A percentile compares a stretch with the other conserved stretches of the same genome.
Evolutionary conservation across 129 eudicot genomes (phyloP).

Genomic region (Daucus carota): DNA sequence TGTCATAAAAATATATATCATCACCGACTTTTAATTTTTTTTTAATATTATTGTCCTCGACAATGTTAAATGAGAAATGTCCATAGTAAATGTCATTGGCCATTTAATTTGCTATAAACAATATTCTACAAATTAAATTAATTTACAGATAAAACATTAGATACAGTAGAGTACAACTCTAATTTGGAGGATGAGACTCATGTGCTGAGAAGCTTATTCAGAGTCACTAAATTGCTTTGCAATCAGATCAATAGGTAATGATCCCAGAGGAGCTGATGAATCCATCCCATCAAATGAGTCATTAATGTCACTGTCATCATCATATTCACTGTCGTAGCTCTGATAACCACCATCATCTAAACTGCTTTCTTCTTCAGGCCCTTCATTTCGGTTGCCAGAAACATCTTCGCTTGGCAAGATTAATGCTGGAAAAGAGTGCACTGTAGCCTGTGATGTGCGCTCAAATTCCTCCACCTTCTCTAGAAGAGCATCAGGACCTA

Average conservation of each 20-base stretch:
- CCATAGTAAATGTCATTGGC: background rate
- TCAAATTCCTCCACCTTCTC: conserved; percentile 75
- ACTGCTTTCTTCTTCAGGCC: conserved; percentile 20
- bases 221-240: conserved; percentile 39
- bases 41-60: no score
- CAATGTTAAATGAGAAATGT: no score
- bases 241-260: conserved; percentile 63
- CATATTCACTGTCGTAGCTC: conserved; percentile 21
- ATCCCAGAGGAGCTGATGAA: conserved; percentile 48
- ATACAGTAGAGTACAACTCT: background rate
- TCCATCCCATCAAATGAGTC: conserved; percentile 24
- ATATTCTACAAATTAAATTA: background rate
- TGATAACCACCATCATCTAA: conserved; percentile 25
- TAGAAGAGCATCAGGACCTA: conserved; percentile 74
- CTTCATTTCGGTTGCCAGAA: conserved; percentile 11
- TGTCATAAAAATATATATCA: no score
- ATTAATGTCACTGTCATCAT: conserved; percentile 22
- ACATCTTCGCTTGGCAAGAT: conserved; percentile 41
- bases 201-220: conserved; percentile 1
- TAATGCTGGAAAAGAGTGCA: conserved; percentile 78
- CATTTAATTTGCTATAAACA: background rate
- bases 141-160: background rate
- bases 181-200: background rate
- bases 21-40: no score
- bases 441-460: conserved; percentile 51